Base-by-base conservation (phyloP, 805 yeast genomes). In the Metschnikowia lochheadii region DNA sequence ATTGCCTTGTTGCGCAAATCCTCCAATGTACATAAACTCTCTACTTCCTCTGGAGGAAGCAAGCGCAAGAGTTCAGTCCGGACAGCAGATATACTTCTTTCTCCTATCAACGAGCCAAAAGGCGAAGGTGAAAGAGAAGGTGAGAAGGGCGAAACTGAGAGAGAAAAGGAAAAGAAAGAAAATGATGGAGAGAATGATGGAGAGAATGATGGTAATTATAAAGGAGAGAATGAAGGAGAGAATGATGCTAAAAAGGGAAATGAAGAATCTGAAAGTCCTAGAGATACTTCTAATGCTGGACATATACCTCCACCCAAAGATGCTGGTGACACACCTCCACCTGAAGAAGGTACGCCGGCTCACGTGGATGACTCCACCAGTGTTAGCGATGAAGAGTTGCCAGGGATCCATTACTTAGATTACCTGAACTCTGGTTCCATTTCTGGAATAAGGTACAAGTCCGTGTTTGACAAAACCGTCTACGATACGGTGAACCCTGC, bases 1-100 rank as follows among this genome's bases (percentile, higher is more conserved):
- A 57, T 80, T 38, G 73, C 76, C 0, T 62, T 83, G 31, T 65
- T 84, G 57, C 75, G 77, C 61, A 77, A 78, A 49, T 73, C 80
- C 1, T 65, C 75, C 1, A 65, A 63, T 20, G 52, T 58, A 34
- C 63, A 66, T 49, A 63, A 62, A 41, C 50, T 50, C 35, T 63
- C 67, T 17, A 43, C 56, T 14, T 59, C 69, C 1, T 52, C 52
- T 2, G 45, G 50, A 5, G 56, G 62, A 20, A 49, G 61, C 23
- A 57, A 53, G 40, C 60, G 57, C 33, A 60, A 61, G 43, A 54
- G 55, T 39, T 44, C 46, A 4, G 40, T 44, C 21, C 36, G 36
- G 8, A 44, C 46, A 3, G 26, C 40, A 6, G 46, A 44, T 21
- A 14, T 23, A 21, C 2, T 23, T 11, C 40, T 44, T 14, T 11